Conservation (phyloP, 2,329 filamentous ascomycete genomes). For the Hawksworthiomyces lignivorus region DNA sequence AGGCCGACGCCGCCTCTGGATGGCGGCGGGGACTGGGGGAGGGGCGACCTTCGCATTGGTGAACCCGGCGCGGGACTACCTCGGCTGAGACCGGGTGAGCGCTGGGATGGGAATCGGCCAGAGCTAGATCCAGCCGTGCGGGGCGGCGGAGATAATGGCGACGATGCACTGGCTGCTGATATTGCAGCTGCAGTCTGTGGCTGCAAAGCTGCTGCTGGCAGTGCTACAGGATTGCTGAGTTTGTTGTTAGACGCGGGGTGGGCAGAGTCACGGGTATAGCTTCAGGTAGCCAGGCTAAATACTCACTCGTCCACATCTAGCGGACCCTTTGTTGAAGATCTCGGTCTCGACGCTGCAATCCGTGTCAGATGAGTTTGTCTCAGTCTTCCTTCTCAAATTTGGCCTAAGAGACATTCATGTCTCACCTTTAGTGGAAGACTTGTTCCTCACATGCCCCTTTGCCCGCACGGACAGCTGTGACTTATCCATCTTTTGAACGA, state of each 20-base stretch:
- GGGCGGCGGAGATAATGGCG: constrained; percentile 8
- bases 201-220: constrained; percentile 13
- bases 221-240: constrained; percentile 18
- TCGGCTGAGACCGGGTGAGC: constrained; percentile 4
- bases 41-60: constrained; percentile 2
- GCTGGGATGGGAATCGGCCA: constrained; percentile 10
- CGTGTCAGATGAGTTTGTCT: not conserved
- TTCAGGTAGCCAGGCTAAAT: no score
- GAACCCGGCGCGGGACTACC: constrained; percentile 3
- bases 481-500: constrained; percentile 13
- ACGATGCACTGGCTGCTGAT: constrained; percentile 14
- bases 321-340: constrained; percentile 69
- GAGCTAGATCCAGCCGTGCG: constrained; percentile 1
- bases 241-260: no score
- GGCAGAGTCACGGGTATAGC: no score
- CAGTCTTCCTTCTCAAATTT: constrained; percentile 22
- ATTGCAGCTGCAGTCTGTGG: constrained; percentile 14
- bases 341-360: constrained; percentile 45
- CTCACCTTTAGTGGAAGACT: constrained; percentile 31
- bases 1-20: not conserved
- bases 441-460: constrained; percentile 28
- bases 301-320: constrained; percentile 69
- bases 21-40: not conserved
- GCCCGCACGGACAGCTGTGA: constrained; percentile 7
- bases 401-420: constrained; percentile 21